These are phyloP conservation scores for Saccharomyces hybrid DNA, from an alignment of 1,139 yeast genomes.

Conservation along the genomic window DNA sequence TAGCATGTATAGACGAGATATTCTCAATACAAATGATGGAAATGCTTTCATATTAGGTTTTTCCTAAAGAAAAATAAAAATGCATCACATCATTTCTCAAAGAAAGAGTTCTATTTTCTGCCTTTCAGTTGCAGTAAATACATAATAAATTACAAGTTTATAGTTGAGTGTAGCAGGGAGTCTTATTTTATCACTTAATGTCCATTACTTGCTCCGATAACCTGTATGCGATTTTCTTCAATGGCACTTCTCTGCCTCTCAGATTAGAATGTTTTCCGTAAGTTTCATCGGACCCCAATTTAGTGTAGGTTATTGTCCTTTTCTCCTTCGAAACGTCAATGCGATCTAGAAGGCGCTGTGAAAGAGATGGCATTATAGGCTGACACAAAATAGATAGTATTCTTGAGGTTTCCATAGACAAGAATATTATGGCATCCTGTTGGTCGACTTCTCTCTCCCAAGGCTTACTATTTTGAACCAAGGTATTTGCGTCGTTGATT, in stretches of 20 bases:
- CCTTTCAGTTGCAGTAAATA: not conserved
- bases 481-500: conserved; percentile 54
- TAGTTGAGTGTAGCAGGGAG: not conserved
- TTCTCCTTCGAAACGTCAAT: conserved; percentile 42
- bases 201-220: not conserved
- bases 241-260: conserved; percentile 39
- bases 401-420: conserved; percentile 67
- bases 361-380: conserved; percentile 65
- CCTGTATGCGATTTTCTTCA: conserved; percentile 19
- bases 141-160: not conserved
- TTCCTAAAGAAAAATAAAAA: too few species aligned
- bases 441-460: conserved; percentile 40
- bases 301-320: conserved; percentile 37
- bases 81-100: too few species aligned
- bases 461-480: conserved; percentile 54
- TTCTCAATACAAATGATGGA: too few species aligned
- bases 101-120: not conserved
- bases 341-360: conserved; percentile 52
- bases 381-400: conserved; percentile 57
- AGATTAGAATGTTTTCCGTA: conserved; percentile 43
- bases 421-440: conserved; percentile 49
- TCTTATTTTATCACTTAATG: not conserved
- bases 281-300: conserved; percentile 40
- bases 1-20: too few species aligned
- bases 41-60: too few species aligned